Evolutionary conservation across 2,329 filamentous ascomycete genomes (phyloP), one percentile per base, ranked within the genome.

Genomic region (Colletotrichum camelliae): DNA sequence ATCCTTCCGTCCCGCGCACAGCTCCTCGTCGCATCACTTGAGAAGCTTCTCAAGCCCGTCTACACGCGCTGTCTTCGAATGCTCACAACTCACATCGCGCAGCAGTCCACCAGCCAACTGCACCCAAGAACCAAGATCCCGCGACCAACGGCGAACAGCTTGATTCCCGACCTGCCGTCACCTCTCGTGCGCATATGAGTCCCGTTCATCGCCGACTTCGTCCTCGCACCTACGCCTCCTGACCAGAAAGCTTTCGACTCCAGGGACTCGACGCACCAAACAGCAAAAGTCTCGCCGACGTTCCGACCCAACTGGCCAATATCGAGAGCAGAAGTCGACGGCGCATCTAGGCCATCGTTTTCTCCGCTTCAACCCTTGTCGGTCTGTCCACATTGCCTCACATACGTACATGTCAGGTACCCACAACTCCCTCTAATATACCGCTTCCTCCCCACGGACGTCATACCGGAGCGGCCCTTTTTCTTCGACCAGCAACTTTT

Each of bases 381-480:
- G 43, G 58, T 48, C 58, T 69, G 70, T 72, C 64, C 74, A 68
- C 74, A 35, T 58, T 75, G 58, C 70, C 55, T 74, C 74, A 60
- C 74, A 74, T 52, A 64, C 48, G 39, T 75, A 66, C 62, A 67
- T 71, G 67, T 33, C 66, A 71, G 65, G 74, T 75, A 70, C 72
- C 74, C 74, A 76, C 74, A 29, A 27, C 61, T 62, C 61, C 74
- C 66, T 76, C 71, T 71, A 76, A 76, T 75, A 76, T 75, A 76
- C 66, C 71, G 61, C 72, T 67, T 61, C 64, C 60, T 75, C 74
- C 74, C 70, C 71, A 75, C 74, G 74, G 67, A 76, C 74, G 71
- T 74, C 71, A 74, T 74, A 75, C 33, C 52, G 39, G 61, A 76
- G 52, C 67, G 29, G 70, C 66, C 58, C 33, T 57, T 67, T 67